Base-by-base conservation (phyloP, 257 asterid genomes). In the Fraxinus quadrangulata region DNA sequence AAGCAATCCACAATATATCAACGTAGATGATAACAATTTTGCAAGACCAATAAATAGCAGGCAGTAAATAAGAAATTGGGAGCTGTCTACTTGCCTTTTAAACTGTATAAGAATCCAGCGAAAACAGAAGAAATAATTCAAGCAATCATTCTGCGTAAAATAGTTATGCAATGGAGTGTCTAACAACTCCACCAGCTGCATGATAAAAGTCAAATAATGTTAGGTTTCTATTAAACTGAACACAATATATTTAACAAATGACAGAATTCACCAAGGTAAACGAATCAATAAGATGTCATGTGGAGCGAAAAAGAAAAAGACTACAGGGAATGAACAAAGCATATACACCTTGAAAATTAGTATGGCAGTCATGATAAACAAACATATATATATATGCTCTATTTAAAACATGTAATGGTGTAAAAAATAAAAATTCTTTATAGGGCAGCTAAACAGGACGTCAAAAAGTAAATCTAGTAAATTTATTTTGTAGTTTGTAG, bases 91-190 rank as follows among this genome's bases (percentile, higher is more conserved):
- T 88, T 87, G 78, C 99, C 99, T 93, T 87, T 96, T 96, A 54
- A 96, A 96, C 89, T 96, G 99, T 84, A 96, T 96, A 80, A 96
- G 92, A 71, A 96, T 81, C 99, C 99, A 96, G 77, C 99, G 99
- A 61, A 96, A 96, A 86, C 99, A 96, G 83, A 96, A 96, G 94
- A 96, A 96, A 81, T 89, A 96, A 81, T 96, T 96, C 85, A 96
- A 83, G 89, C 99, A 96, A 59, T 96, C 99, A 49, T 88, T 85
- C 95, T 92, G 91, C 84, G 76, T 72, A 76, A 96, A 93, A 81
- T 96, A 93, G 88, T 90, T 88, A 85, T 96, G 95, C 91, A 96
- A 82, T 51, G 97, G 97, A 78, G 81, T 82, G 87, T 96, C 99
- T 77, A 96, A 81, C 85, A 90, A 81, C 89, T 92, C 98, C 40